Percentiles rank a stretch among this genome's conserved stretches.
Conservation (phyloP, 1,284 basidiomycete species). For the Trichosporon sp. region DNA sequence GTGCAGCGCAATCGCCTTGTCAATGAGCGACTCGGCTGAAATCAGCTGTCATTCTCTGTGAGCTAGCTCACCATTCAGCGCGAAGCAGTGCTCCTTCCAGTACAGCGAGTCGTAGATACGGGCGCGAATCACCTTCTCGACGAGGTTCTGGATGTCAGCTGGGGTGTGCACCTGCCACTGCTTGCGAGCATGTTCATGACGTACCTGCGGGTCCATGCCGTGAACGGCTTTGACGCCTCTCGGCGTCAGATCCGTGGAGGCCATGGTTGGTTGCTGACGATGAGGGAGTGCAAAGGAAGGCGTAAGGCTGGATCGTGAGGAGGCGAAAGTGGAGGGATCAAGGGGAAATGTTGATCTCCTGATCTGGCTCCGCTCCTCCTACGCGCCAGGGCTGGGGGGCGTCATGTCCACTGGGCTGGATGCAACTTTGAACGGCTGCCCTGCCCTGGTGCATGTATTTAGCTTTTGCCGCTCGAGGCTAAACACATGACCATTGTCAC, state of each 20-base stretch:
- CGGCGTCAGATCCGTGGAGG: slow-evolving; percentile 29
- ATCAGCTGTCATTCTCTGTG: not conserved
- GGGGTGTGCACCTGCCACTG: not conserved
- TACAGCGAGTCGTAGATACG: slow-evolving; percentile 93
- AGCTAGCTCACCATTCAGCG: slow-evolving; percentile 70
- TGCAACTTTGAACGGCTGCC: not conserved
- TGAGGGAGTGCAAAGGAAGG: not conserved
- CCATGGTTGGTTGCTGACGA: slow-evolving; percentile 18
- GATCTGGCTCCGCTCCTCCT: slow-evolving; percentile 1
- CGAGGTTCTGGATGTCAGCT: slow-evolving; percentile 69
- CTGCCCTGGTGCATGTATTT: not conserved
- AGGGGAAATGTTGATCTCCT: slow-evolving; percentile 4
- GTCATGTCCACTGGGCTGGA: not conserved
- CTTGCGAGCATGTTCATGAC: slow-evolving; percentile 17
- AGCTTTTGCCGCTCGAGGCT: slow-evolving; percentile 15
- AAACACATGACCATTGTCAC: slow-evolving; percentile 20
- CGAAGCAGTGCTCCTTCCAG: slow-evolving; percentile 98
- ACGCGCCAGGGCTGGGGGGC: not conserved
- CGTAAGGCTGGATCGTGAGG: not conserved
- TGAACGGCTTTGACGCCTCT: slow-evolving; percentile 64
- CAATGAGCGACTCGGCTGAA: slow-evolving; percentile 87
- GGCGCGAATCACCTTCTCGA: slow-evolving; percentile 94
- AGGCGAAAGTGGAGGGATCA: not conserved
- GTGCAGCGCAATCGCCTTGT: slow-evolving; percentile 80
- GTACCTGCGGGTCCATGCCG: slow-evolving; percentile 88